These are phyloP conservation scores for Trypanosoma caninum DNA, from an alignment of 208 protist species.

Conservation along the genomic window DNA sequence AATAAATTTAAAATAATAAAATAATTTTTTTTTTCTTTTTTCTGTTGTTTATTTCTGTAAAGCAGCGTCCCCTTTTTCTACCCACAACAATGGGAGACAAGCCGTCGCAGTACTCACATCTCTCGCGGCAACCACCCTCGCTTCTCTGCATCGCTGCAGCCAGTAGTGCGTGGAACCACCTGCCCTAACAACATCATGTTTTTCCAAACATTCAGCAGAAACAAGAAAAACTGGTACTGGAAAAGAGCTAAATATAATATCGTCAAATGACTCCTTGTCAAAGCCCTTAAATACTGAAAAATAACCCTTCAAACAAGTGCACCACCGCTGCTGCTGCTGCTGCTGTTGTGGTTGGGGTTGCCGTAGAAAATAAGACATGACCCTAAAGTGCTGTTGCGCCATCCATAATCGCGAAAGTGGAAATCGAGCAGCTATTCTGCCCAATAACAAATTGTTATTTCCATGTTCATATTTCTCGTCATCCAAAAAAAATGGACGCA, in stretches of 20 bases:
- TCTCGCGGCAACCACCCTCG: background rate
- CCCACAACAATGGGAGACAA: constrained; percentile 19
- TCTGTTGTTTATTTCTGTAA: no score
- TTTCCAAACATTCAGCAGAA: background rate
- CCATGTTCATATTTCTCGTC: background rate
- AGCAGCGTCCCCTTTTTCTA: constrained; percentile 13
- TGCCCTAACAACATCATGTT: background rate
- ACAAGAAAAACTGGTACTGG: constrained; percentile 6
- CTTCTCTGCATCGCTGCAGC: constrained; percentile 6
- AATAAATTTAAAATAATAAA: background rate
- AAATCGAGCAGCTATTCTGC: constrained; percentile 19
- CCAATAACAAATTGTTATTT: background rate
- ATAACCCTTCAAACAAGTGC: background rate
- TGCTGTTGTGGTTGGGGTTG: background rate
- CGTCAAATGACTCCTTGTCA: background rate
- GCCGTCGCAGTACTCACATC: background rate
- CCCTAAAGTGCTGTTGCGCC: constrained; percentile 16
- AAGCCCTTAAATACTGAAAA: background rate
- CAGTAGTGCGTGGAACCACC: constrained; percentile 25
- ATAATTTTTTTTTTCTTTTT: background rate
- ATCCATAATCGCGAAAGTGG: constrained; percentile 63
- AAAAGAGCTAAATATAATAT: background rate
- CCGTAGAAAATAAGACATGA: background rate
- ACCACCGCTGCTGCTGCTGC: no score
- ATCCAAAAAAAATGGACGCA: background rate